A percentile compares a stretch with the other conserved stretches of the same genome.
phyloP scores from a whole-genome alignment of 164 flowering plant genomes.

The Stephania cephalantha region DNA sequence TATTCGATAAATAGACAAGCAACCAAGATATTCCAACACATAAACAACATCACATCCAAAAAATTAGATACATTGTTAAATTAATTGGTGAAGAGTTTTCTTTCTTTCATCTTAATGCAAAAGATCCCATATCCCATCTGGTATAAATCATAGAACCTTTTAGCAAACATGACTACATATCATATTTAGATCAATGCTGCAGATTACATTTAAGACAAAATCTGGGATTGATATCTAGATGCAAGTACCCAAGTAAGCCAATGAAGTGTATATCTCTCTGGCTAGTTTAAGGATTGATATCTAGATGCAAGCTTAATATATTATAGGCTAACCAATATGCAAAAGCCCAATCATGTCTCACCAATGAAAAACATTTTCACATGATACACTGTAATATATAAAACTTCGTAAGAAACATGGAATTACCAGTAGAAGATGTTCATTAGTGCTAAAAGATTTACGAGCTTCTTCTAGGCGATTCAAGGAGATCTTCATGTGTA shows the following conservation, averaged over 20 bases:
- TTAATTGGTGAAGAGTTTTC: too few relatives aligned
- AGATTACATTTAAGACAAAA: background rate
- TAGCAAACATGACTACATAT: background rate
- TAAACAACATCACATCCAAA: too few relatives aligned
- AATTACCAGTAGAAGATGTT: constrained; percentile 86
- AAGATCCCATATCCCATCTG: too few relatives aligned
- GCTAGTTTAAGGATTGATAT: background rate
- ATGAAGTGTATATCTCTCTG: background rate
- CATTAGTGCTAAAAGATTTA: constrained; percentile 92
- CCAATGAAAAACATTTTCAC: background rate
- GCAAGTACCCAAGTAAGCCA: background rate
- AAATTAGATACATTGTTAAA: too few relatives aligned
- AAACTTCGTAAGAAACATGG: background rate
- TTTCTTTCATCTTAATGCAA: too few relatives aligned
- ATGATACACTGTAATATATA: background rate
- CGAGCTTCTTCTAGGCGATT: constrained; percentile 79
- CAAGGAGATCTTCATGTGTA: constrained; percentile 49
- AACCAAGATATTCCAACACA: too few relatives aligned
- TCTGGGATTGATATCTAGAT: background rate
- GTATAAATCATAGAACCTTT: too few relatives aligned
- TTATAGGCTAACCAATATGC: background rate
- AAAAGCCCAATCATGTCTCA: background rate
- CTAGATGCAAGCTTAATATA: background rate
- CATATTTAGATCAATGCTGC: background rate
- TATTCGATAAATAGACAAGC: too few relatives aligned